These are phyloP conservation scores for Globisporangium orthogonon DNA, from an alignment of 352 stramenopile genomes.

Conservation along the genomic window DNA sequence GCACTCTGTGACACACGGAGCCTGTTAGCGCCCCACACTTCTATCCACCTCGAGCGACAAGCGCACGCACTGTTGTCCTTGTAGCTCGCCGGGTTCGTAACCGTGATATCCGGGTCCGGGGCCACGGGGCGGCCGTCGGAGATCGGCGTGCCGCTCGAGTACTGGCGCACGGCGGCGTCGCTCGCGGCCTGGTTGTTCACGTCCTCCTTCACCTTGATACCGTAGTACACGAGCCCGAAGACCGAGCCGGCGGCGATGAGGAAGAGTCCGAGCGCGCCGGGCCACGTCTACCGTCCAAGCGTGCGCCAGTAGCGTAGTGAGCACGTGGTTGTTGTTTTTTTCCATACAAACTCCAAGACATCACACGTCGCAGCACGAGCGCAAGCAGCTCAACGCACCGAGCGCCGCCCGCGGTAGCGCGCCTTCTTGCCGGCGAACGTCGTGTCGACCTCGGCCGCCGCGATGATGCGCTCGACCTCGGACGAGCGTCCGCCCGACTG, in stretches of 20 bases:
- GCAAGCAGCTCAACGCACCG: constrained; percentile 23
- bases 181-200: constrained; percentile 45
- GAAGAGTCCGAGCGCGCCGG: constrained; percentile 58
- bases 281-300: constrained; percentile 53
- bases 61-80: constrained; percentile 35
- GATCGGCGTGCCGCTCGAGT: constrained; percentile 56
- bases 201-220: constrained; percentile 50
- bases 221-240: constrained; percentile 69
- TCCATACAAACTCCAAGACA: not conserved
- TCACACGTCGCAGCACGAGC: not conserved
- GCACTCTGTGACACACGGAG: constrained; percentile 27
- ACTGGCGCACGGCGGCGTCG: constrained; percentile 47
- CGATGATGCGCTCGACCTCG: constrained; percentile 80
- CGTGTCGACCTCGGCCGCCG: constrained; percentile 68
- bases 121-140: constrained; percentile 46
- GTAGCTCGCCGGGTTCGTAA: constrained; percentile 72
- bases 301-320: not conserved
- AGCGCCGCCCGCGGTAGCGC: constrained; percentile 60
- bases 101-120: constrained; percentile 33
- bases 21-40: no score
- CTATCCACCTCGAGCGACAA: no score
- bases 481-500: constrained; percentile 53
- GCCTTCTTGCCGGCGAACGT: constrained; percentile 76
- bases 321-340: not conserved
- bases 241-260: constrained; percentile 52